These are phyloP conservation scores for Sugiyamaella sp. DNA, from an alignment of 1,139 yeast genomes.

Conservation along the genomic window DNA sequence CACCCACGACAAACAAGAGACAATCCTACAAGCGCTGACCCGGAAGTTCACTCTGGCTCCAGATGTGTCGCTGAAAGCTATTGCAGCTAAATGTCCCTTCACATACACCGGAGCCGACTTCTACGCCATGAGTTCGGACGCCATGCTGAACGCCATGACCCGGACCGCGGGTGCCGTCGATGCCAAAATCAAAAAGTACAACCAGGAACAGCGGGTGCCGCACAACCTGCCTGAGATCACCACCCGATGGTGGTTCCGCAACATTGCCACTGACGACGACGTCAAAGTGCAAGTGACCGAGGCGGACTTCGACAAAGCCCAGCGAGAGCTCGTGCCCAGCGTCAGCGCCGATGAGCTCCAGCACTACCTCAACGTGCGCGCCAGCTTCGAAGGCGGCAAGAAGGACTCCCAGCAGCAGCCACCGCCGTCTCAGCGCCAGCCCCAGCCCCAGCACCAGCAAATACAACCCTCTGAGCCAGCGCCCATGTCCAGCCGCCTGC, in stretches of 20 bases:
- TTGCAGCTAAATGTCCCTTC: slow-evolving; percentile 78
- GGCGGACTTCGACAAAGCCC: slow-evolving; percentile 78
- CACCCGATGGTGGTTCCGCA: slow-evolving; percentile 91
- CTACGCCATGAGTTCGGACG: slow-evolving; percentile 92
- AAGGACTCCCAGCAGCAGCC: slow-evolving; percentile 14
- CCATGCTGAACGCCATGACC: slow-evolving; percentile 95
- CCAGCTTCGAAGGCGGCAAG: slow-evolving; percentile 63
- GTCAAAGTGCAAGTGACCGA: slow-evolving; percentile 66
- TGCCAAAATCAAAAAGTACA: slow-evolving; percentile 57
- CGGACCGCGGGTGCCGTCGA: slow-evolving; percentile 82
- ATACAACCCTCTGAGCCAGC: too few species aligned
- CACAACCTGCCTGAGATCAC: slow-evolving; percentile 48
- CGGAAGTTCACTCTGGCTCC: slow-evolving; percentile 69
- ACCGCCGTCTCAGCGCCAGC: not conserved
- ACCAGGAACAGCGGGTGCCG: slow-evolving; percentile 45
- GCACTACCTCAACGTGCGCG: slow-evolving; percentile 77
- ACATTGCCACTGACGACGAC: slow-evolving; percentile 69
- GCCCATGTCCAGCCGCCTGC: not conserved
- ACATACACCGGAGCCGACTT: slow-evolving; percentile 97
- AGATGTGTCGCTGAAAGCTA: slow-evolving; percentile 58
- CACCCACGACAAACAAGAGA: slow-evolving; percentile 83
- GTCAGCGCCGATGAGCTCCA: slow-evolving; percentile 85
- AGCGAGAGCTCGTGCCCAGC: slow-evolving; percentile 71
- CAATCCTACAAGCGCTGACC: slow-evolving; percentile 84
- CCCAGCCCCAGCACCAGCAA: not conserved